Conservation (phyloP, 495 filamentous ascomycete genomes). For the Penicillium turbatum region DNA sequence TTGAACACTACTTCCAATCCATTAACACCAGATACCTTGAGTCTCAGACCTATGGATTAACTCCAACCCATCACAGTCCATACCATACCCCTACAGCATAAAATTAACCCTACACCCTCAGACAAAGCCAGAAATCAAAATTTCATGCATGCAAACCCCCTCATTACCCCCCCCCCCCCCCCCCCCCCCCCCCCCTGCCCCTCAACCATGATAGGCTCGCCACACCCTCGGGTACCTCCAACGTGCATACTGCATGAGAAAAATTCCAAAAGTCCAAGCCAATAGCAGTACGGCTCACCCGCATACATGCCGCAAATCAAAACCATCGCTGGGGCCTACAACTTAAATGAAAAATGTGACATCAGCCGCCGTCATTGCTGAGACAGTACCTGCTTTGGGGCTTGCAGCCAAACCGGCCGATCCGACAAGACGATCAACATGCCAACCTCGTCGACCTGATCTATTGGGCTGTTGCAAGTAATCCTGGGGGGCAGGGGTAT, state of each 20-base stretch:
- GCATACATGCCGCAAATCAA: neutral
- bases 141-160: neutral
- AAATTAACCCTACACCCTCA: too few species aligned
- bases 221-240: constrained; percentile 7
- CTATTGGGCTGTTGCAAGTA: too few species aligned
- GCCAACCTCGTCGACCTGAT: too few species aligned
- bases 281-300: neutral
- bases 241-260: constrained; percentile 2
- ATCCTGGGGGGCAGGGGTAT: too few species aligned
- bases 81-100: too few species aligned
- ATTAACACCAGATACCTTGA: too few species aligned
- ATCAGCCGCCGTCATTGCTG: constrained; percentile 11
- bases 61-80: too few species aligned
- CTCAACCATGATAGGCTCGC: constrained; percentile 3
- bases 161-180: neutral
- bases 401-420: neutral
- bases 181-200: neutral
- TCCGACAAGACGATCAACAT: too few species aligned
- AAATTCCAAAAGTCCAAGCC: neutral
- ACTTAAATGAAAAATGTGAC: constrained; percentile 10
- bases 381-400: constrained; percentile 3
- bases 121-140: neutral
- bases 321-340: neutral
- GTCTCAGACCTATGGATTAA: too few species aligned
- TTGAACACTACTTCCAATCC: too few species aligned